Evolutionary conservation across 192 early-diverging fungal species (phyloP).

Genomic region (Chytriomyces sp.): DNA sequence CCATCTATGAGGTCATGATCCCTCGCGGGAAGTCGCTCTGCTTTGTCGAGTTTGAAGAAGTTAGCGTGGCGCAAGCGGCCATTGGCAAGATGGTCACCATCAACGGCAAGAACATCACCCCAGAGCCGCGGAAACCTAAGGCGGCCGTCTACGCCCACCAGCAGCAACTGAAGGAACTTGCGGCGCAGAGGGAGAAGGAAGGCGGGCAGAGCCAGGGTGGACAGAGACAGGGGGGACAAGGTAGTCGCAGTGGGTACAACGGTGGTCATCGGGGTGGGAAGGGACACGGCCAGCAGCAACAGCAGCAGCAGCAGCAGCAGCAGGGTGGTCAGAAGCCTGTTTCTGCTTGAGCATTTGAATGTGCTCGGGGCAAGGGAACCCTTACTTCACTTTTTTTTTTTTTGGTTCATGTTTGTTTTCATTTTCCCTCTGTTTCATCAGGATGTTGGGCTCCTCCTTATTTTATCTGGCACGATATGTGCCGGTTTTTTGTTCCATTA

Average conservation of each 20-base stretch:
- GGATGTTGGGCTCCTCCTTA: too few species aligned
- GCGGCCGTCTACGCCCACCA: neutral
- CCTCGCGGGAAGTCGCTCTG: constrained; percentile 53
- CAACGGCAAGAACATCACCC: constrained; percentile 45
- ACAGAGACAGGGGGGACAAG: neutral
- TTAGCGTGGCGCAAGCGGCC: constrained; percentile 60
- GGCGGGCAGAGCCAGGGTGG: constrained; percentile 4
- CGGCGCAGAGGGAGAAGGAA: neutral
- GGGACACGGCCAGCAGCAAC: neutral
- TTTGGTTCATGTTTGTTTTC: neutral
- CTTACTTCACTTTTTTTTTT: neutral
- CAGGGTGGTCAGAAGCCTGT: neutral
- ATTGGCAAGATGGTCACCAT: constrained; percentile 59
- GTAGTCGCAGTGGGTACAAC: neutral
- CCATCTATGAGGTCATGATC: constrained; percentile 64
- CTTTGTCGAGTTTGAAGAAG: constrained; percentile 72
- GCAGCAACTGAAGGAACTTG: too few species aligned
- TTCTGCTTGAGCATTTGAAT: neutral
- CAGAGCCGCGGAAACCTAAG: constrained; percentile 51
- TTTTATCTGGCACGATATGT: too few species aligned
- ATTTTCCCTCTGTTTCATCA: neutral
- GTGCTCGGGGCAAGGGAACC: neutral
- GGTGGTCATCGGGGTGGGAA: neutral
- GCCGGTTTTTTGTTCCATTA: too few species aligned
- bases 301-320: constrained; percentile 3